A percentile compares a stretch with the other conserved stretches of the same genome.
Conservation (phyloP, 2,329 filamentous ascomycete genomes). For the Botrytis elliptica region DNA sequence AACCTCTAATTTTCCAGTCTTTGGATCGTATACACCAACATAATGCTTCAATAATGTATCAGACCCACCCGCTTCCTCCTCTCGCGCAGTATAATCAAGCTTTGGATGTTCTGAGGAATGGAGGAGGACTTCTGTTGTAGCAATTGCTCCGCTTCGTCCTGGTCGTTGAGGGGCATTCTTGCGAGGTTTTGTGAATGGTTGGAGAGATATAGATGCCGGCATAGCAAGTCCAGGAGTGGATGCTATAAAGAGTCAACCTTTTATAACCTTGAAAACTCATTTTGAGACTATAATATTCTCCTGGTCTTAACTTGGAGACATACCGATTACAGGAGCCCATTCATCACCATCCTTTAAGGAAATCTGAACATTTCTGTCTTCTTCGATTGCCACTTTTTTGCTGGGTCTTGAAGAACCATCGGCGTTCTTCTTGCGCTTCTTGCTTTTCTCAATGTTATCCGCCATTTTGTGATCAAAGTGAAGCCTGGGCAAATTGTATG, state of each 20-base stretch:
- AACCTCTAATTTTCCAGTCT: conserved; percentile 58
- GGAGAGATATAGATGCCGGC: conserved; percentile 36
- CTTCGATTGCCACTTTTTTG: conserved; percentile 52
- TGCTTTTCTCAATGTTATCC: conserved; percentile 33
- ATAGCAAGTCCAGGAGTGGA: conserved; percentile 40
- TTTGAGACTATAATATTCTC: not conserved
- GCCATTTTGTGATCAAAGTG: conserved; percentile 29
- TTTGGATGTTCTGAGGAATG: conserved; percentile 57
- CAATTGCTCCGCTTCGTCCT: conserved; percentile 33
- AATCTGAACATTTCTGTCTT: conserved; percentile 44
- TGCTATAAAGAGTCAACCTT: conserved; percentile 29
- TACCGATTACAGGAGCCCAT: conserved; percentile 56
- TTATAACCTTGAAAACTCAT: not conserved
- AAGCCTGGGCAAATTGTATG: not conserved
- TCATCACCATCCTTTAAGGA: conserved; percentile 47
- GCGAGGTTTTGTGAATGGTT: conserved; percentile 38
- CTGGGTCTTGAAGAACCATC: conserved; percentile 45
- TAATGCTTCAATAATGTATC: conserved; percentile 59
- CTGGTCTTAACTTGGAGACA: conserved; percentile 20
- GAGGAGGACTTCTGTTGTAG: conserved; percentile 51
- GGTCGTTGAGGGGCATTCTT: conserved; percentile 30
- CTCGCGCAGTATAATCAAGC: conserved; percentile 59
- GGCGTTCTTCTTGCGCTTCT: conserved; percentile 55
- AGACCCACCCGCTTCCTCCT: conserved; percentile 46
- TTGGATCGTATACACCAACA: conserved; percentile 62